phyloP scores from a whole-genome alignment of 805 yeast genomes.

The Wickerhamomyces silvicola region DNA sequence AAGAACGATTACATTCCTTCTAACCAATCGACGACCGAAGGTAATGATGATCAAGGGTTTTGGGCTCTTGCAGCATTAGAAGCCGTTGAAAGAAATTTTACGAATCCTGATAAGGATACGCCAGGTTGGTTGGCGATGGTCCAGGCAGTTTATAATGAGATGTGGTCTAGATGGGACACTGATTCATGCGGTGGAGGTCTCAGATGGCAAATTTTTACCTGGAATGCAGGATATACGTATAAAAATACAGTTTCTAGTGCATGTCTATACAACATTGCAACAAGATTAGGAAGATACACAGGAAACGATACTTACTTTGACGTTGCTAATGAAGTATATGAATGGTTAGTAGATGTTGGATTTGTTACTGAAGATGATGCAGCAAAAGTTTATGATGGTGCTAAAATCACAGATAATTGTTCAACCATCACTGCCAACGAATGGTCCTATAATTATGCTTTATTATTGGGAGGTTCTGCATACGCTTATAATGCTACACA shows the following conservation, averaged over 20 bases:
- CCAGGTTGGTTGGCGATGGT: conserved; percentile 54
- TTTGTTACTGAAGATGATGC: conserved; percentile 30
- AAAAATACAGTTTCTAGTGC: conserved; percentile 62
- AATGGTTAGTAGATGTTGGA: conserved; percentile 49
- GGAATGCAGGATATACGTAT: conserved; percentile 65
- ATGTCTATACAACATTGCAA: conserved; percentile 54
- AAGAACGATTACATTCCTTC: conserved; percentile 54
- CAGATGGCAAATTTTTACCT: conserved; percentile 68
- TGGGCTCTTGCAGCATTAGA: conserved; percentile 66
- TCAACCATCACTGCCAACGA: conserved; percentile 39
- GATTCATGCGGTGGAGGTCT: conserved; percentile 55
- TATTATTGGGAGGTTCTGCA: conserved; percentile 62
- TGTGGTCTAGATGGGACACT: conserved; percentile 57
- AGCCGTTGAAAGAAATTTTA: conserved; percentile 57
- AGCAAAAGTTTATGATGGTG: conserved; percentile 51
- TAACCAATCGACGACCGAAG: conserved; percentile 61
- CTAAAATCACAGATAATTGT: conserved; percentile 43
- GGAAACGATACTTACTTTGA: conserved; percentile 48
- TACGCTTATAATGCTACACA: conserved; percentile 59
- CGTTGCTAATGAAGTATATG: conserved; percentile 48
- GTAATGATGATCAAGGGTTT: conserved; percentile 71
- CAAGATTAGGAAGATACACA: conserved; percentile 57
- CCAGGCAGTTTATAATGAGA: conserved; percentile 59
- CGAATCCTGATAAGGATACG: conserved; percentile 39
- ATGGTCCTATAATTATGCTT: conserved; percentile 72